Percentiles rank a stretch among this genome's conserved stretches.
Conservation (phyloP, 2,329 filamentous ascomycete species). For the Rhinocladiella mackenziei region DNA sequence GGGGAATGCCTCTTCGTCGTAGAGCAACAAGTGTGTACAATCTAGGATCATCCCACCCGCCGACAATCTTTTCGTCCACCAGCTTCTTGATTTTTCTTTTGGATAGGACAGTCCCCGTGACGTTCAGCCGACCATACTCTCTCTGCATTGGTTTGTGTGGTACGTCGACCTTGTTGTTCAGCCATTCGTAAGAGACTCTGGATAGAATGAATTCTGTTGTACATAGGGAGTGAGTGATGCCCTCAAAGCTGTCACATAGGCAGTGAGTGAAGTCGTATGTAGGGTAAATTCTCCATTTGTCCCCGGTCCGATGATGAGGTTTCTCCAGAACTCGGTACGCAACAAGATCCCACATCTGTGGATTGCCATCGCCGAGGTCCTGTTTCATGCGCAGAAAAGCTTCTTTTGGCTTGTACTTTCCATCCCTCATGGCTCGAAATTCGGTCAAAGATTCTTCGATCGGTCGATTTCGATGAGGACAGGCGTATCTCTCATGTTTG, state of each 20-base stretch:
- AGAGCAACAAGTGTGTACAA: conserved; percentile 84
- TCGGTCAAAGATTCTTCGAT: conserved; percentile 73
- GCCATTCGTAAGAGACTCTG: conserved; percentile 83
- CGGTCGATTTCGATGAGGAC: conserved; percentile 70
- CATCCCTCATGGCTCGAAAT: conserved; percentile 86
- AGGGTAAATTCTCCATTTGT: conserved; percentile 88
- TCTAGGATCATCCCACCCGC: conserved; percentile 86
- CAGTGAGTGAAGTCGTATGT: conserved; percentile 93
- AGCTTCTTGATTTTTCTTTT: conserved; percentile 80
- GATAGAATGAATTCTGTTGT: conserved; percentile 88
- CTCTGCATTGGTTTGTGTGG: conserved; percentile 86
- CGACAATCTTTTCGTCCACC: conserved; percentile 71
- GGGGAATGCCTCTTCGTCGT: conserved; percentile 78
- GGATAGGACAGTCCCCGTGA: conserved; percentile 79
- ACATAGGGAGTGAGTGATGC: conserved; percentile 86
- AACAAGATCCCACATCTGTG: conserved; percentile 93
- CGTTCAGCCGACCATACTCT: conserved; percentile 71
- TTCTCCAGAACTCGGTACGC: conserved; percentile 79
- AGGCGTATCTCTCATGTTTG: conserved; percentile 68
- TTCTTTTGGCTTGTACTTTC: conserved; percentile 79
- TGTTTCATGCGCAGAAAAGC: conserved; percentile 93
- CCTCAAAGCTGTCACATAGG: conserved; percentile 86
- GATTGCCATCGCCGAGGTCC: conserved; percentile 73
- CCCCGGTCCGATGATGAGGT: conserved; percentile 72
- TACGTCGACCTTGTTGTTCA: conserved; percentile 75